Evolutionary conservation across 805 yeast genomes (phyloP).

Genomic region (Candida sakaeoensis): DNA sequence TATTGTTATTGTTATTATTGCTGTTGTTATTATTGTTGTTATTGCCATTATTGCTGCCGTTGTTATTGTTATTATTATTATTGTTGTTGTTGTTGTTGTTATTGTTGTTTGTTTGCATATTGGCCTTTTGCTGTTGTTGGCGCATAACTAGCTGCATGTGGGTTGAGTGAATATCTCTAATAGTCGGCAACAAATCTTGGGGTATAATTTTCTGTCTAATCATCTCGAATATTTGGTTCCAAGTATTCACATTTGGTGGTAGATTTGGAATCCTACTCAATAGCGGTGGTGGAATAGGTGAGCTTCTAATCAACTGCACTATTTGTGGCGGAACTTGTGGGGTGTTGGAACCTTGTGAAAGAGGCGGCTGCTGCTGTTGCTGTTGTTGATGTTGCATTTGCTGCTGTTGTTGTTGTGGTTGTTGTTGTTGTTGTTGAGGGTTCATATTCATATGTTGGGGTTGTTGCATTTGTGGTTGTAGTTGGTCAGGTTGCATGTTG

Average conservation of each 20-base stretch:
- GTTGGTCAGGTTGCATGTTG: constrained; percentile 6
- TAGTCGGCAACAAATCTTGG: constrained; percentile 51
- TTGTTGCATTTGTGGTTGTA: constrained; percentile 14
- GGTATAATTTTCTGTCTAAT: constrained; percentile 57
- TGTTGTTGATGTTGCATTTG: constrained; percentile 7
- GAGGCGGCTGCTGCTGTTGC: constrained; percentile 7
- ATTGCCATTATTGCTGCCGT: no score
- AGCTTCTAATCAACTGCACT: constrained; percentile 47
- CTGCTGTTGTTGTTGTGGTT: constrained; percentile 17
- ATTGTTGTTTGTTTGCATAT: constrained; percentile 15
- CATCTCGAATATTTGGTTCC: constrained; percentile 73
- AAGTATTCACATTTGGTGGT: constrained; percentile 75
- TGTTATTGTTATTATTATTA: constrained; percentile 12
- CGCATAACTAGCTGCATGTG: constrained; percentile 58
- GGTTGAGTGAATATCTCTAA: constrained; percentile 64
- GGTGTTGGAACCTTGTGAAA: constrained; percentile 1
- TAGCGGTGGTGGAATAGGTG: constrained; percentile 70
- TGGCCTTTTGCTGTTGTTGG: constrained; percentile 43
- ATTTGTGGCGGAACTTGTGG: constrained; percentile 19
- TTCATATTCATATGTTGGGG: constrained; percentile 10
- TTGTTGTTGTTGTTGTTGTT: constrained; percentile 6
- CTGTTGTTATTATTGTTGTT: no score
- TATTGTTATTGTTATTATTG: no score
- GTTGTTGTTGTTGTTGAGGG: constrained; percentile 17
- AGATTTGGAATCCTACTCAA: constrained; percentile 66